Conservation (phyloP, 2,329 filamentous ascomycete genomes). For the Verticillium dahliae region DNA sequence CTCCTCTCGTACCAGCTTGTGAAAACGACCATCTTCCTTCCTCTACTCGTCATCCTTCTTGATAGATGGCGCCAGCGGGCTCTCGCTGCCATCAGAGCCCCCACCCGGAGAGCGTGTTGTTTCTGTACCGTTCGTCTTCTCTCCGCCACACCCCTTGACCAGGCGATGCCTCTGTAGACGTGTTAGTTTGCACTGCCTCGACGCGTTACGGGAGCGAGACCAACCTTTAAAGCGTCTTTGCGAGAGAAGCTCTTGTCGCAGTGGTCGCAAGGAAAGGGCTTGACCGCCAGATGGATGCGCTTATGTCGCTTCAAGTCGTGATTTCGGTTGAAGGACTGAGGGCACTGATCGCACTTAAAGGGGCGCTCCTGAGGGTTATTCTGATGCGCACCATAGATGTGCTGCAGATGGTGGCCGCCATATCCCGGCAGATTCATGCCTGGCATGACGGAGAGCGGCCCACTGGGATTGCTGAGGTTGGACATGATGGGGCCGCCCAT, state of each 20-base stretch:
- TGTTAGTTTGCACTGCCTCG: neutral
- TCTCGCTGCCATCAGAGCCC: constrained; percentile 4
- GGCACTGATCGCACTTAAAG: constrained; percentile 89
- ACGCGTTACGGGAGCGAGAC: neutral
- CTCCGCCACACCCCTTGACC: constrained; percentile 56
- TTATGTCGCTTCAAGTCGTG: constrained; percentile 96
- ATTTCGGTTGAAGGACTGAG: constrained; percentile 91
- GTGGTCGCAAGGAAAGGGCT: constrained; percentile 85
- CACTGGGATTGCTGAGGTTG: constrained; percentile 68
- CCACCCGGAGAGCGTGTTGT: neutral
- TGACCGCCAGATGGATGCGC: constrained; percentile 88
- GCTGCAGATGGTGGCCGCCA: constrained; percentile 44
- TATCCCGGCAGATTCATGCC: constrained; percentile 46
- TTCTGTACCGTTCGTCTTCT: constrained; percentile 12
- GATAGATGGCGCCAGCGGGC: neutral
- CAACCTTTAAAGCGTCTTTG: constrained; percentile 93
- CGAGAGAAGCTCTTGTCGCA: constrained; percentile 97
- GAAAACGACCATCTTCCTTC: neutral
- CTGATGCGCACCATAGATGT: constrained; percentile 53
- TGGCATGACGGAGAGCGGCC: constrained; percentile 65
- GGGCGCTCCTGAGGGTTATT: constrained; percentile 64
- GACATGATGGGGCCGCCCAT: constrained; percentile 65
- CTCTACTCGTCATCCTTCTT: neutral
- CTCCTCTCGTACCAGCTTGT: neutral
- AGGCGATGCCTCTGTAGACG: constrained; percentile 51